These are phyloP conservation scores for Pseudonectria buxi DNA, from an alignment of 2,329 filamentous ascomycete species.

Conservation along the genomic window DNA sequence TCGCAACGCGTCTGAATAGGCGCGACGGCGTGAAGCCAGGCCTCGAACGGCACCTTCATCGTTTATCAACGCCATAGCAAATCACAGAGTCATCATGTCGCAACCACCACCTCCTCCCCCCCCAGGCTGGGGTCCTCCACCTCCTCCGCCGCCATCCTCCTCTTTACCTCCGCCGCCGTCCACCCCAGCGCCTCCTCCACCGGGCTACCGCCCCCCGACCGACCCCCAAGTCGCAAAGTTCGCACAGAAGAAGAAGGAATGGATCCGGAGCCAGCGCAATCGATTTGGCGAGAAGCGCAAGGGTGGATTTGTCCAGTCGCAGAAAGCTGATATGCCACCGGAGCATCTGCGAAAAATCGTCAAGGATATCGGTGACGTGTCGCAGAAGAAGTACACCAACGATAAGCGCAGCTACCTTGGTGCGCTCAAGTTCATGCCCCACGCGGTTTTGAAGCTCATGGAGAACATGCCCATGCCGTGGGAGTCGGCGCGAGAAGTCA, in stretches of 20 bases:
- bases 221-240: slow-evolving; percentile 90
- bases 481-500: slow-evolving; percentile 94
- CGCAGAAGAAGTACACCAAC: slow-evolving; percentile 97
- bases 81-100: slow-evolving; percentile 39
- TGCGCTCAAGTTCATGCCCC: slow-evolving; percentile 98
- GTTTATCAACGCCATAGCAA: slow-evolving; percentile 16
- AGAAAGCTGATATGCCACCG: slow-evolving; percentile 97
- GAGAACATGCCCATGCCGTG: slow-evolving; percentile 99
- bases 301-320: slow-evolving; percentile 92
- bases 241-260: slow-evolving; percentile 98
- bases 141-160: slow-evolving; percentile 48
- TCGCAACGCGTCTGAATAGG: slow-evolving; percentile 27
- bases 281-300: slow-evolving; percentile 96
- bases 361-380: slow-evolving; percentile 96
- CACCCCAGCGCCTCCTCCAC: slow-evolving; percentile 66
- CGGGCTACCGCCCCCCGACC: slow-evolving; percentile 72
- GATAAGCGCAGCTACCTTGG: slow-evolving; percentile 98
- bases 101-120: slow-evolving; percentile 50
- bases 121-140: slow-evolving; percentile 54
- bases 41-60: slow-evolving; percentile 19
- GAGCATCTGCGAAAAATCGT: slow-evolving; percentile 98
- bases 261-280: slow-evolving; percentile 84
- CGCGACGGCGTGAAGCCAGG: slow-evolving; percentile 29
- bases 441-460: slow-evolving; percentile 90
- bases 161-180: slow-evolving; percentile 51